Percentiles rank a stretch among this genome's conserved stretches.
These are phyloP conservation scores for Rhizopogon vesiculosus DNA, from an alignment of 768 basidiomycete species.

Conservation along the genomic window DNA sequence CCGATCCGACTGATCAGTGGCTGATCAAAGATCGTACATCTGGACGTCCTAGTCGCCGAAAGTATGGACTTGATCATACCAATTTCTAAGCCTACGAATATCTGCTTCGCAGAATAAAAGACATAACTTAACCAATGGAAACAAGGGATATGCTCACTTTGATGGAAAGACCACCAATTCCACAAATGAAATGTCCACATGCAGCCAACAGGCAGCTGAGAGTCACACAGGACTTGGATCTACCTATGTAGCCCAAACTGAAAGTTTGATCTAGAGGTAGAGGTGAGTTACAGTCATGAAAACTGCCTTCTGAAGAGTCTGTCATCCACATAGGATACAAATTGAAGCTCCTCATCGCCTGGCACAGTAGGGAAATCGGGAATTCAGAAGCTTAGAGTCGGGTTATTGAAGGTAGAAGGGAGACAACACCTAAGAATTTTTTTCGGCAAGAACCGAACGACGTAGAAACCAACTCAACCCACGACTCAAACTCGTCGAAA, in stretches of 20 bases:
- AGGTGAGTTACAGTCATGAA: neutral
- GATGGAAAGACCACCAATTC: neutral
- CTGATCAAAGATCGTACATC: neutral
- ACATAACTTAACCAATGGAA: neutral
- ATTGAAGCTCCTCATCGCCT: neutral
- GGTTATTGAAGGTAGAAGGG: neutral
- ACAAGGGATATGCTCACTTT: neutral
- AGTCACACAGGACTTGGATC: neutral
- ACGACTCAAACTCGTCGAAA: neutral
- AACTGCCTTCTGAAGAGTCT: neutral
- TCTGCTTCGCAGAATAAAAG: neutral
- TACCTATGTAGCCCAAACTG: neutral
- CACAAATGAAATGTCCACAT: neutral
- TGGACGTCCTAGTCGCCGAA: neutral
- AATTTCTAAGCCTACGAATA: neutral
- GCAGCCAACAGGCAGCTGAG: neutral
- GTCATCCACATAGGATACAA: too few relatives aligned
- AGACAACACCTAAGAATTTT: neutral
- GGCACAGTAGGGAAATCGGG: neutral
- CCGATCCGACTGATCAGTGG: neutral
- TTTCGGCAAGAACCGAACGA: neutral
- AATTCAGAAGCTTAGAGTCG: too few relatives aligned
- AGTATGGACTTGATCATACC: neutral
- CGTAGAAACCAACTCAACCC: neutral
- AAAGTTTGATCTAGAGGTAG: neutral